Evolutionary conservation across 768 basidiomycete genomes (phyloP), one percentile per base, ranked within the genome.

Genomic region (Kwoniella dendrophila): DNA sequence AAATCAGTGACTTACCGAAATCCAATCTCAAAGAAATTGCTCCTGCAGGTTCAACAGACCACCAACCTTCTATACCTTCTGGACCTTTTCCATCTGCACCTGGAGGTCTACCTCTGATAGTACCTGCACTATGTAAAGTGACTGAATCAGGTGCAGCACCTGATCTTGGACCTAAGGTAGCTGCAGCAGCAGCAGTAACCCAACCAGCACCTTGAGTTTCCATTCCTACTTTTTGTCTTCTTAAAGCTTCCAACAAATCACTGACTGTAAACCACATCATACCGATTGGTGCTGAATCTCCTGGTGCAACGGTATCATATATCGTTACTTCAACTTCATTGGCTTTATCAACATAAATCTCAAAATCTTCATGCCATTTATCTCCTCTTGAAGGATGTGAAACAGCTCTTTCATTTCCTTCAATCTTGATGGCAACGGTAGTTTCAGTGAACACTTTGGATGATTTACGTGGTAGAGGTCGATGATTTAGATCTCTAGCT

Each of bases 281-380:
- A 29, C 95, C 96, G 64, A 98, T 93, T 33, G 93, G 94, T 14
- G 90, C 85, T 0, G 91, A 87, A 64, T 92, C 90, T 6, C 78
- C 88, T 3, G 79, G 78, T 20, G 86, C 85, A 72, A 90, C 90
- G 70, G 92, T 92, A 80, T 99, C 96, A 72, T 92, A 93, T 32
- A 99, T 86, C 30, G 92, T 90, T 53, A 99, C 88, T 81, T 98
- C 96, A 50, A 97, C 90, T 83, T 99, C 96, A 76, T 95, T 97
- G 14, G 95, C 94, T 80, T 98, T 98, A 82, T 98, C 95, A 40
- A 98, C 90, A 0, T 88, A 84, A 62, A 99, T 91, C 79, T 95
- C 92, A 65, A 98, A 97, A 62, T 93, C 90, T 80, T 99, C 94
- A 76, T 92, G 91, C 96, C 96, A 99, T 45, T 90, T 87, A 80